A percentile compares a stretch with the other conserved stretches of the same genome.
Evolutionary conservation across 2,329 filamentous ascomycete species (phyloP).

Genomic region (Claviceps africana): DNA sequence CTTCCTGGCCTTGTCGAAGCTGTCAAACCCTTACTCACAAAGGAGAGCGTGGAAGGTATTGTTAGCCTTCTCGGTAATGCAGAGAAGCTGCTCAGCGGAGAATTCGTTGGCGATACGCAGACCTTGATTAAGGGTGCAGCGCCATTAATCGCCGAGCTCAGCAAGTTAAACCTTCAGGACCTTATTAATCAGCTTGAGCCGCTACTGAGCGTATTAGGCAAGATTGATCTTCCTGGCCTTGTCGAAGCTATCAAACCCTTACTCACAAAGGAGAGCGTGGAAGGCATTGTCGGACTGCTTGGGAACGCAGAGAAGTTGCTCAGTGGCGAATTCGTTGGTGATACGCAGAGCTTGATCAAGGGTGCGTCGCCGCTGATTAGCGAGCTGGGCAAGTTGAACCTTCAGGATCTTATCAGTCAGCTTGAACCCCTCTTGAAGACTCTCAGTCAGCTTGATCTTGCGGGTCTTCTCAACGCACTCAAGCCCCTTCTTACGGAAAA

Average conservation of each 20-base stretch:
- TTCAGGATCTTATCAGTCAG: no score
- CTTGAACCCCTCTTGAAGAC: no score
- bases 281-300: slow-evolving; percentile 20
- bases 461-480: slow-evolving; percentile 15
- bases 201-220: slow-evolving; percentile 12
- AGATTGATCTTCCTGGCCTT: slow-evolving; percentile 17
- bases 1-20: slow-evolving; percentile 15
- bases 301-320: slow-evolving; percentile 18
- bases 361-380: slow-evolving; percentile 14
- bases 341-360: slow-evolving; percentile 15
- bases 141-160: slow-evolving; percentile 12
- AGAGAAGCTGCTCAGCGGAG: slow-evolving; percentile 13
- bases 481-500: slow-evolving; percentile 18
- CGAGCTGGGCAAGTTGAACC: no score
- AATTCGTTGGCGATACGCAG: slow-evolving; percentile 15
- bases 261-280: slow-evolving; percentile 17
- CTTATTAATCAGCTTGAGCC: slow-evolving; percentile 11
- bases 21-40: slow-evolving; percentile 17
- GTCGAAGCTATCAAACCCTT: slow-evolving; percentile 16
- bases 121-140: slow-evolving; percentile 19
- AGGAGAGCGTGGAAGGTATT: slow-evolving; percentile 17
- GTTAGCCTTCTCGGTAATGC: slow-evolving; percentile 21
- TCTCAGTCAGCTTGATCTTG: slow-evolving; percentile 17
- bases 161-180: slow-evolving; percentile 8
- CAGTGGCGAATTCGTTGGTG: slow-evolving; percentile 13